Percentiles rank a stretch among this genome's conserved stretches.
Evolutionary conservation across 768 basidiomycete genomes (phyloP).

Genomic region (Gloeophyllum trabeum): DNA sequence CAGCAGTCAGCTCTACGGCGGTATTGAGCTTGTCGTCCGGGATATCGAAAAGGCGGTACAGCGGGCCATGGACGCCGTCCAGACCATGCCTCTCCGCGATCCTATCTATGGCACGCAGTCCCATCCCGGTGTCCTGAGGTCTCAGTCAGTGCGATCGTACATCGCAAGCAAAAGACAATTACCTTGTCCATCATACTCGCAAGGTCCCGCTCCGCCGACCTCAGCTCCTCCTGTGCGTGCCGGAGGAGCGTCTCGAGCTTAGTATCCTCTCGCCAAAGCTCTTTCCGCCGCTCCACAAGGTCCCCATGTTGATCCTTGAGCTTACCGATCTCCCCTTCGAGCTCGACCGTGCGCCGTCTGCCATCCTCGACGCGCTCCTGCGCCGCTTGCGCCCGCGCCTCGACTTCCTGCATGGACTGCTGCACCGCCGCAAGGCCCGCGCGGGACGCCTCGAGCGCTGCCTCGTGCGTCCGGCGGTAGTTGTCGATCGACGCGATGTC

Average conservation of each 20-base stretch:
- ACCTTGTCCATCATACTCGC: conserved; percentile 97
- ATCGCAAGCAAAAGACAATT: neutral
- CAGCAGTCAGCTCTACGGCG: conserved; percentile 90
- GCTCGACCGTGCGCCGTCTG: conserved; percentile 38
- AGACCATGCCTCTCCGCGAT: conserved; percentile 70
- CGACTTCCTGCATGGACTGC: conserved; percentile 41
- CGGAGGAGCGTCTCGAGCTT: conserved; percentile 71
- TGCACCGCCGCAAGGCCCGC: conserved; percentile 37
- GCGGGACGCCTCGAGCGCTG: conserved; percentile 42
- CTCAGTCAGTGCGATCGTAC: conserved; percentile 2
- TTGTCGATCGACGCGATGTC: conserved; percentile 64
- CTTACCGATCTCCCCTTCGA: conserved; percentile 45
- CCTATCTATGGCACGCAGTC: conserved; percentile 75
- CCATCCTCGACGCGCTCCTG: conserved; percentile 57
- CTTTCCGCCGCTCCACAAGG: conserved; percentile 75
- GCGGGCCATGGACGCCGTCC: conserved; percentile 83
- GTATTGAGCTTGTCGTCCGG: conserved; percentile 82
- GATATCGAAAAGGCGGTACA: conserved; percentile 90
- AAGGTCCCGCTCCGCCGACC: conserved; percentile 66
- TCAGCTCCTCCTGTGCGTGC: conserved; percentile 72
- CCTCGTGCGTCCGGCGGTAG: conserved; percentile 43
- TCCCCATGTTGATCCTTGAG: conserved; percentile 62
- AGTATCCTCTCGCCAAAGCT: conserved; percentile 90
- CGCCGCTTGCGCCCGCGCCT: conserved; percentile 43
- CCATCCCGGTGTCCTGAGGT: conserved; percentile 78